Evolutionary conservation across 768 basidiomycete species (phyloP), one percentile per base, ranked within the genome.

Genomic region (Suillus cothurnatus): DNA sequence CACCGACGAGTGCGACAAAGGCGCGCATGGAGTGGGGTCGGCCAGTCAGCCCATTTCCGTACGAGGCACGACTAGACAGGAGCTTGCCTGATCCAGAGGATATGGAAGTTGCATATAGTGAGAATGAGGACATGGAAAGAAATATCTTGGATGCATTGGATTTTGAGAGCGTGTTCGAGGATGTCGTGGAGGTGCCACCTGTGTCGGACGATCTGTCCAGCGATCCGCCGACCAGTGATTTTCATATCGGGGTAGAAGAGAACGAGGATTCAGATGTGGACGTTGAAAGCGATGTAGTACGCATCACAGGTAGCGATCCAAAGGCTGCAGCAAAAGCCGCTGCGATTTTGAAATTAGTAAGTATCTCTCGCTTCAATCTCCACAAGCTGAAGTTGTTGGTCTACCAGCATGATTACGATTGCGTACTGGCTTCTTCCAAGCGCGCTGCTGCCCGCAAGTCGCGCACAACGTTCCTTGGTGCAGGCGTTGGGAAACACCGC

Each of bases 301-400:
- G 92, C 78, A 92, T 97, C 66, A 89, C 89, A 3, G 94, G 92
- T 65, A 85, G 87, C 26, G 92, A 97, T 75, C 92, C 95, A 2
- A 82, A 84, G 65, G 93, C 93, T 21, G 95, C 95, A 55, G 95
- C 95, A 2, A 81, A 93, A 57, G 95, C 95, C n/a, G 95, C 93
- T 39, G 95, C 95, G 0, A 95, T 97, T 65, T 81, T 97, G 70
- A 94, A 92, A 76, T 85, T 93, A 82, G 94, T 93, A 58, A n/a
- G 86, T 75, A 15, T 53, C 61, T 6, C 15, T 61, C 47, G 43
- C 64, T 26, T 52, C n/a, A 36, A 32, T 23, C 19, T 15, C 36
- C 15, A 12, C 17, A 6, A 21, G 19, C 5, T 2, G 11, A 56
- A 50, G n/a, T 57, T 36, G 62, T 57, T 64, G 14, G 63, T 28